Conservation (phyloP, 2,329 filamentous ascomycete species). For the Rosellinia necatrix region DNA sequence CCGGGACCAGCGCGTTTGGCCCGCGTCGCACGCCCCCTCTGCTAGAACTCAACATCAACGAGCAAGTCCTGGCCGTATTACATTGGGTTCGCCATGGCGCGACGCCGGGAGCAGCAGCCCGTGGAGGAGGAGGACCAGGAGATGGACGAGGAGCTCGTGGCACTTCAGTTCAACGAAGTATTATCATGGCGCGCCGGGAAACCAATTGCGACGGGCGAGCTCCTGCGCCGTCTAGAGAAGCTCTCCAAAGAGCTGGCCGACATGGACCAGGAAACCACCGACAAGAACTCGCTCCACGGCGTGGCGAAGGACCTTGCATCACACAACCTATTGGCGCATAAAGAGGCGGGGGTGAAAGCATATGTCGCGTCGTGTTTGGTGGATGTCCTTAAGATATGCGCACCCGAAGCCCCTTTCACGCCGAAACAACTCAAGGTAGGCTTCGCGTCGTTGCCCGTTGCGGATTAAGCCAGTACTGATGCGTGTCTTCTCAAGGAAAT, state of each 20-base stretch:
- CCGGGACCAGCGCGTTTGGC: background rate
- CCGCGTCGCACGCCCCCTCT: background rate
- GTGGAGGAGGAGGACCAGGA: conserved; percentile 47
- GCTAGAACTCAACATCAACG: background rate
- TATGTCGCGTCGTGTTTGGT: conserved; percentile 88
- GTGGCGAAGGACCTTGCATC: conserved; percentile 85
- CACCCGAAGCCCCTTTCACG: conserved; percentile 93
- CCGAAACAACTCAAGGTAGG: conserved; percentile 84
- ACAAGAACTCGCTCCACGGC: conserved; percentile 79
- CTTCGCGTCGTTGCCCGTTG: conserved; percentile 8
- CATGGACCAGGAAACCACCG: conserved; percentile 84
- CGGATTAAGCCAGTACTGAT: conserved; percentile 31
- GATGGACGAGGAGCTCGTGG: conserved; percentile 46
- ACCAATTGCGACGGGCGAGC: conserved; percentile 80
- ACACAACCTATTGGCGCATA: conserved; percentile 83
- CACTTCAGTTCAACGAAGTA: conserved; percentile 80
- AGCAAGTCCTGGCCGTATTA: background rate
- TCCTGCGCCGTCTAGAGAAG: conserved; percentile 78
- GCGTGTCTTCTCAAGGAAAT: conserved; percentile 69
- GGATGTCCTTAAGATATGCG: conserved; percentile 89
- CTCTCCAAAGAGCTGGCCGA: conserved; percentile 82
- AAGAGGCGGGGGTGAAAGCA: conserved; percentile 90
- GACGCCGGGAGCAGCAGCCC: conserved; percentile 46
- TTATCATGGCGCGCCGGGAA: conserved; percentile 92
- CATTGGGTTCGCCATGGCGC: conserved; percentile 42